A percentile compares a stretch with the other conserved stretches of the same genome.
These are phyloP conservation scores for Suillus occidentalis DNA, from an alignment of 768 basidiomycete species.

Conservation along the genomic window DNA sequence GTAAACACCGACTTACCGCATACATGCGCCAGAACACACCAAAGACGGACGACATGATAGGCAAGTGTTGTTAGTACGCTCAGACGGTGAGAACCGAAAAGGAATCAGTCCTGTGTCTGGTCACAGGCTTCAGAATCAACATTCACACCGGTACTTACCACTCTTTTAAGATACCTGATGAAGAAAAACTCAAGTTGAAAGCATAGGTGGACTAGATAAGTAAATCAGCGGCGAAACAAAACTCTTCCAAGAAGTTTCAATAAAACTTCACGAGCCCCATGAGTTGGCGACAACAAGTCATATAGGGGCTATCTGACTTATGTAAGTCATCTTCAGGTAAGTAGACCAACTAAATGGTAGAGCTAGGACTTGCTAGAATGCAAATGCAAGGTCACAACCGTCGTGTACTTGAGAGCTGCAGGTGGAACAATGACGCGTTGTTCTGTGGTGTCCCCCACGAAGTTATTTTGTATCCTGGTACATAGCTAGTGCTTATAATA, in stretches of 20 bases:
- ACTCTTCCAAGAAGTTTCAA: background rate
- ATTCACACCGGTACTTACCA: background rate
- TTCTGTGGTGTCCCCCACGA: background rate
- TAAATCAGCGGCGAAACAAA: background rate
- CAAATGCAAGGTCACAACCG: background rate
- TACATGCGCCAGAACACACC: conserved; percentile 25
- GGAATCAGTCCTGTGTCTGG: background rate
- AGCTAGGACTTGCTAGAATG: background rate
- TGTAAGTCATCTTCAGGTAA: background rate
- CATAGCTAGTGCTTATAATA: background rate
- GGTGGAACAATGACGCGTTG: background rate
- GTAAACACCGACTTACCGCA: conserved; percentile 18
- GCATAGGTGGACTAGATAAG: background rate
- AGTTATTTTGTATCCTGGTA: background rate
- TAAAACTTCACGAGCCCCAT: background rate
- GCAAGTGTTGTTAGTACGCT: background rate
- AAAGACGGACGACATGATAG: conserved; percentile 24
- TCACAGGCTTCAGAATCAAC: background rate
- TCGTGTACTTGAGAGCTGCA: background rate
- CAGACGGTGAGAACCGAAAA: background rate
- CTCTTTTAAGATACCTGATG: background rate
- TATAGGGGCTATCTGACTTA: background rate
- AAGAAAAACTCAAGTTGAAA: background rate
- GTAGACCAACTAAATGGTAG: background rate
- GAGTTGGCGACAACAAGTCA: background rate